Evolutionary conservation across 108 stramenopile species (phyloP), one percentile per base, ranked within the genome.

Genomic region (Cyclotella sp.): DNA sequence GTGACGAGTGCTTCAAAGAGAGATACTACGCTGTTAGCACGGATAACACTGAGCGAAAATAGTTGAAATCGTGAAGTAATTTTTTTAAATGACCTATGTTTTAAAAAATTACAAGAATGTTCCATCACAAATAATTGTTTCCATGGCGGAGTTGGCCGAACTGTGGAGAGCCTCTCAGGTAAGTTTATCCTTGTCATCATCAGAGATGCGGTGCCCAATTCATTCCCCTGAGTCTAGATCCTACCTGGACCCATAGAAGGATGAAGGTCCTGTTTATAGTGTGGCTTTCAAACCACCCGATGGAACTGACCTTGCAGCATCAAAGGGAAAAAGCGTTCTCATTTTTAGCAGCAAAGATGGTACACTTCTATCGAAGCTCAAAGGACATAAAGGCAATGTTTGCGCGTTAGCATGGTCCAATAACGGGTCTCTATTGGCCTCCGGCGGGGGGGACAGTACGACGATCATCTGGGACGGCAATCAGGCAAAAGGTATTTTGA

Each of bases 381-480:
- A 24, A 55, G 55, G 55, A 19, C 55, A 53, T 26, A 34, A 68
- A 18, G 6, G 68, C 68, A 52, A 18, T 53, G 52, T 45, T 54
- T 22, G 34, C 6, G 6, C 34, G 34, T 34, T 34, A 6, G 30
- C 62, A 41, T 63, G 62, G 62, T 63, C 62, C 14, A 30, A 26
- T 14, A 30, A 63, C 16, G 62, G 62, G 34, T 30, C 30, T 21
- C 2, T 13, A 9, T 87, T 91, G 22, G 91, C 91, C 26, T 87
- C 85, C 3, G 91, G 91, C 13, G 89, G 89, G n/a, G 87, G 87
- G 11, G 91, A 92, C 64, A 84, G 84, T 44, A 75, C 76, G 5
- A 90, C 91, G 5, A 87, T 92, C 6, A 87, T 92, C 16, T 92
- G 91, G 91, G 88, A 64, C n/a, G 52, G 21, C 27, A 85, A 84